Percentiles rank a stretch among this genome's conserved stretches.
These are phyloP conservation scores for Globisporangium orthogonon DNA, from an alignment of 352 stramenopile species.

Conservation along the genomic window DNA sequence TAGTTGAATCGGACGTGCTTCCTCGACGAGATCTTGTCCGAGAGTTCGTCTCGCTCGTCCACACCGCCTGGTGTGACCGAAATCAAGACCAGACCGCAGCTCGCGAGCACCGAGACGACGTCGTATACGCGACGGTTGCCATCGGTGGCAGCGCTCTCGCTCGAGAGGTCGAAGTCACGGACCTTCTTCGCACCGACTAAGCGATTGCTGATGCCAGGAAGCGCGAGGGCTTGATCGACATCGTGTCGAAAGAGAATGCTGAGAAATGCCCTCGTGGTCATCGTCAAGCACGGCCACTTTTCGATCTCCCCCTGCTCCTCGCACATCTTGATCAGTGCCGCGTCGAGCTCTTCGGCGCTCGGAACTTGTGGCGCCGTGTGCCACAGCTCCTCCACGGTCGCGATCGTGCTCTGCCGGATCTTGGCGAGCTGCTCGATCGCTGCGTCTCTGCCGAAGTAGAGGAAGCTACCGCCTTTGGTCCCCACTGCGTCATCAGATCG, in stretches of 20 bases:
- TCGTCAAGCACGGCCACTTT: constrained; percentile 52
- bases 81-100: constrained; percentile 41
- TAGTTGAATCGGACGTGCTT: constrained; percentile 60
- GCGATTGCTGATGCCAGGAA: constrained; percentile 34
- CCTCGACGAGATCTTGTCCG: constrained; percentile 20
- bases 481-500: constrained; percentile 24
- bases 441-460: constrained; percentile 48
- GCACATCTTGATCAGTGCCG: constrained; percentile 32
- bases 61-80: constrained; percentile 8
- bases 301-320: constrained; percentile 34
- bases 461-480: constrained; percentile 36
- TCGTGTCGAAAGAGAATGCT: constrained; percentile 46
- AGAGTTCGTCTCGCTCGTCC: constrained; percentile 13
- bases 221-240: constrained; percentile 13
- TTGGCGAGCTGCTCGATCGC: constrained; percentile 29
- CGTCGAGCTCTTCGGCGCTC: constrained; percentile 36
- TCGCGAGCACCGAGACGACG: constrained; percentile 51
- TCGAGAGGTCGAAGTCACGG: constrained; percentile 12
- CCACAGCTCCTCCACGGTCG: constrained; percentile 15
- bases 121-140: constrained; percentile 62
- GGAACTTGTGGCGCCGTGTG: background rate
- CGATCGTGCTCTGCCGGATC: constrained; percentile 21
- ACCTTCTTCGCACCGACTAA: constrained; percentile 38
- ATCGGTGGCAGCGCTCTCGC: constrained; percentile 22
- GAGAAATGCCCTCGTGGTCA: constrained; percentile 46